phyloP scores from a whole-genome alignment of 1,139 yeast species.

The Pichia sp. region DNA sequence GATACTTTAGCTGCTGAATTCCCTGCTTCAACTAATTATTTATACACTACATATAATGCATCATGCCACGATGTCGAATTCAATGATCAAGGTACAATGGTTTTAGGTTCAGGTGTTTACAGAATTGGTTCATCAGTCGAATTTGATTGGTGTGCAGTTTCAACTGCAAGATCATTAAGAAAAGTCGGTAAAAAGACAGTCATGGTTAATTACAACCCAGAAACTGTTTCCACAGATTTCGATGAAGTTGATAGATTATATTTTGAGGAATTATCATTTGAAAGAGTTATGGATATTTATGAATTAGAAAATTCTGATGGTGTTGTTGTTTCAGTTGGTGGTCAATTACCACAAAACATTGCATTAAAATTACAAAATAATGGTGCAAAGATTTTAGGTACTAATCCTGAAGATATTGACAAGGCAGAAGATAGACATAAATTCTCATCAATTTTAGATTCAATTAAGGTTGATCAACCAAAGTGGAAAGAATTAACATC shows the following conservation, averaged over 20 bases:
- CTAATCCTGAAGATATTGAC: conserved; percentile 92
- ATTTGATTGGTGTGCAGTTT: conserved; percentile 99
- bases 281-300: conserved; percentile 95
- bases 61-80: conserved; percentile 76
- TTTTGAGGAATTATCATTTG: conserved; percentile 91
- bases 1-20: conserved; percentile 98
- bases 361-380: conserved; percentile 77
- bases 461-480: conserved; percentile 91
- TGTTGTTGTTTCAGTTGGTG: conserved; percentile 94
- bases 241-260: conserved; percentile 97
- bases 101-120: conserved; percentile 96
- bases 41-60: conserved; percentile 95
- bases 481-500: conserved; percentile 95
- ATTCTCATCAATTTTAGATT: conserved; percentile 89
- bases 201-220: conserved; percentile 97
- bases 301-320: conserved; percentile 87
- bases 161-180: conserved; percentile 91
- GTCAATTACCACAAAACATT: conserved; percentile 95
- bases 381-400: conserved; percentile 87
- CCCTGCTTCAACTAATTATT: conserved; percentile 94
- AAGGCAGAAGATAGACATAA: conserved; percentile 98
- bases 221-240: conserved; percentile 95
- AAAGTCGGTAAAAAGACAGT: conserved; percentile 82
- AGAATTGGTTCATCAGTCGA: conserved; percentile 98
- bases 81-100: conserved; percentile 88